These are phyloP conservation scores for Daedaleopsis nitida DNA, from an alignment of 768 basidiomycete genomes.

Conservation along the genomic window DNA sequence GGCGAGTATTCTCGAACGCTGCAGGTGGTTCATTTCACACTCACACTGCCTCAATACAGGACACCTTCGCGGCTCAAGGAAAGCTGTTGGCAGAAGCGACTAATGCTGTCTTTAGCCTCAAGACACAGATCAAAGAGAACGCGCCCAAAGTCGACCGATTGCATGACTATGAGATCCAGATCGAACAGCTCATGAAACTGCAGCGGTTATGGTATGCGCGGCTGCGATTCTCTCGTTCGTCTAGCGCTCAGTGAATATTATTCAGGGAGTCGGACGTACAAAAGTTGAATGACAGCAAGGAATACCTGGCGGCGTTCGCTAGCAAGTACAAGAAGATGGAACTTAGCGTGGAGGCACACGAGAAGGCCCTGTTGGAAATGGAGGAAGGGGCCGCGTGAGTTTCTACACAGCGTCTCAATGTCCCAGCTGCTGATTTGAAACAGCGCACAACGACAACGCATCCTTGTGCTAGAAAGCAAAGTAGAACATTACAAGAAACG, in stretches of 20 bases:
- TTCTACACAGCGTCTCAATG: not conserved
- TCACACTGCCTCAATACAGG: constrained; percentile 39
- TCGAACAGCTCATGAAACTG: constrained; percentile 76
- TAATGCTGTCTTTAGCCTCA: constrained; percentile 68
- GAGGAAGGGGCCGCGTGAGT: constrained; percentile 63
- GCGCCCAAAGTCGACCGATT: constrained; percentile 82
- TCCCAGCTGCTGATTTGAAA: not conserved
- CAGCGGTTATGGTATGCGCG: constrained; percentile 73
- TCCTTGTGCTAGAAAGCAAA: constrained; percentile 63
- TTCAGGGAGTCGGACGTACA: constrained; percentile 75
- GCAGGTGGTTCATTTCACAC: not conserved
- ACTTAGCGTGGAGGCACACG: constrained; percentile 59
- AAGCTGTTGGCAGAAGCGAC: constrained; percentile 68
- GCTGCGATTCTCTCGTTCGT: not conserved
- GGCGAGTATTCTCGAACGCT: constrained; percentile 37
- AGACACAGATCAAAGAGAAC: constrained; percentile 76
- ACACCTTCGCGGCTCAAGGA: constrained; percentile 68
- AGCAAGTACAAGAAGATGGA: constrained; percentile 68
- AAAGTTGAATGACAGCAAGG: constrained; percentile 65
- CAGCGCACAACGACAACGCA: constrained; percentile 60
- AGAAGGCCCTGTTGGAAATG: constrained; percentile 52
- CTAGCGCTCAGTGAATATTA: not conserved
- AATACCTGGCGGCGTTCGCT: constrained; percentile 57
- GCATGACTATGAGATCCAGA: constrained; percentile 83
- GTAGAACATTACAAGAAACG: constrained; percentile 49